Base-by-base conservation (phyloP, 2,329 filamentous ascomycete species). In the Pseudocercospora pini-densiflorae region DNA sequence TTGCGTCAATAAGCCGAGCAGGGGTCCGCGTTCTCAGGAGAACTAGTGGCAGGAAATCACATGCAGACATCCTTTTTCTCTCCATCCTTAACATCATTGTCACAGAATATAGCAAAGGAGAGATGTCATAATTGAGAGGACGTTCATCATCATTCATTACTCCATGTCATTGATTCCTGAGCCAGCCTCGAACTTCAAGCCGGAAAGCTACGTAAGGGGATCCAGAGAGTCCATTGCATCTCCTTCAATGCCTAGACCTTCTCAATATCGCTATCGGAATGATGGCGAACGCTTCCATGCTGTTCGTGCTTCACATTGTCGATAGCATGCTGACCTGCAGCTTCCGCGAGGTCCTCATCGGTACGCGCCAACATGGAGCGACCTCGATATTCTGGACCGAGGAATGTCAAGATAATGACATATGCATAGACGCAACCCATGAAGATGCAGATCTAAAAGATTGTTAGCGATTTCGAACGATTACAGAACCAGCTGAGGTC, bases 351-450 rank as follows among this genome's bases (percentile, higher is more conserved):
- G 59, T 78, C 76, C 14, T 72, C 54, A 51, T 78, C 76, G 19
- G 74, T 63, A 19, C 60, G 61, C 12, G 75, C 75, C 21, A 67
- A 69, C 75, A 80, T 77, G 5, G 70, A 67, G 1, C 77, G 67
- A 21, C 75, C 75, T 68, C 81, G 77, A 77, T 81, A 76, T 75
- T 86, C 84, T 0, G 84, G 84, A 5, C 90, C 90, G 2, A 92
- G 51, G 9, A 92, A 77, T 0, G 89, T 89, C 62, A 92, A 75
- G 2, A 89, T 8, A 66, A 89, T 87, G 5, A 85, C 81, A 75
- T 89, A 89, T 1, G 80, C 86, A 72, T 83, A 97, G 0, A 96
- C 92, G 71, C 90, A 93, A 0, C 85, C 93, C 91, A 97, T 93
- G 80, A 97, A 97, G 75, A 77, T 76, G 55, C 69, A 72, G 64